Evolutionary conservation across 306 rosid genomes (phyloP), one percentile per base, ranked within the genome.

Genomic region (Gynostemma pentaphyllum): DNA sequence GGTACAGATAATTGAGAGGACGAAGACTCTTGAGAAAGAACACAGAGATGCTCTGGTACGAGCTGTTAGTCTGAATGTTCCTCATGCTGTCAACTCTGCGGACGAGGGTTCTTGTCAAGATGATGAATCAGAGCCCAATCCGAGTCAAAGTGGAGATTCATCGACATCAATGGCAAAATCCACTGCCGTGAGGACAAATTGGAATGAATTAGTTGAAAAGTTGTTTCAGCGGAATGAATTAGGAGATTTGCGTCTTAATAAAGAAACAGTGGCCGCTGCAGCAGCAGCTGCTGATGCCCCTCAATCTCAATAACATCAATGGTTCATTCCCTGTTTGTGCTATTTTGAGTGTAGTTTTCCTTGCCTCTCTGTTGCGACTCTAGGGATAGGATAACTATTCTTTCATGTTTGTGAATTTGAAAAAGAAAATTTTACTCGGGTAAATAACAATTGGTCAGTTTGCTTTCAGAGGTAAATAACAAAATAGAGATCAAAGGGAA

Each of bases 161-260:
- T 50, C 52, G 3, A 70, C 55, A 40, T 49, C 49, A 0, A 44
- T 63, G 62, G 52, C 82, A 2, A 73, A 69, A 69, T 30, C 95
- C 9, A 51, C 62, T 18, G 59, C 66, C 36, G 76, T 74, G 73
- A 80, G 56, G 70, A 40, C 75, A 16, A 83, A 70, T 70, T 92
- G 96, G 98, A 82, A 92, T 45, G 90, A 79, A 64, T 79, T 81
- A 22, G 90, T 88, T 34, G 74, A 84, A 74, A 75, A 76, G 74
- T 85, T 86, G 23, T 72, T 84, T n/a, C 74, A 76, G 74, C 78
- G 73, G 65, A 74, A 34, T 9, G 59, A 69, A 14, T 41, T 78
- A 0, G 85, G 74, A 39, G 79, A 74, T 41, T 40, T 69, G 46
- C 71, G 14, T 45, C 51, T 57, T 21, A 70, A 67, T 39, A 67